These are phyloP conservation scores for Pyrus pyrifolia DNA, from an alignment of 306 rosid genomes.

Conservation along the genomic window DNA sequence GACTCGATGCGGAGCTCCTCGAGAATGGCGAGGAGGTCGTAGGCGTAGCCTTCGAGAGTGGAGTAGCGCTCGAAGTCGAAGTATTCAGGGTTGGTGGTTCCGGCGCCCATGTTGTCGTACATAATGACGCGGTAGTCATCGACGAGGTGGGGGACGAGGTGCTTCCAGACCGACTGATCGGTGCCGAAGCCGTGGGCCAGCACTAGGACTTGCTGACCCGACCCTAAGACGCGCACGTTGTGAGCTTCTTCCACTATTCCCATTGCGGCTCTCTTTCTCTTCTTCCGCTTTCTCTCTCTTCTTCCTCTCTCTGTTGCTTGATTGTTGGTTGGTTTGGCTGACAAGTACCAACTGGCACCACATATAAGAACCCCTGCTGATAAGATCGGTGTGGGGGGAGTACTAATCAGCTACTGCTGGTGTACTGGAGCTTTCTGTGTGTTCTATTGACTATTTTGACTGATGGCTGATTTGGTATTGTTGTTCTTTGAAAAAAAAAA, in stretches of 20 bases:
- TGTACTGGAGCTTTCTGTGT: neutral
- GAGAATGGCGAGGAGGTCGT: conserved; percentile 58
- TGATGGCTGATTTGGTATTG: no score
- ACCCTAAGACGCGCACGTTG: conserved; percentile 61
- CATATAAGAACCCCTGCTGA: neutral
- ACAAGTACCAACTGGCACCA: neutral
- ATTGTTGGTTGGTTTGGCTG: neutral
- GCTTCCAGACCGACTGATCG: conserved; percentile 82
- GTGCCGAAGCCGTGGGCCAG: conserved; percentile 84
- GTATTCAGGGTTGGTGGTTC: conserved; percentile 78
- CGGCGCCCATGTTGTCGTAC: conserved; percentile 81
- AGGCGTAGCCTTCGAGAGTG: conserved; percentile 60
- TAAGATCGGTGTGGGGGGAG: neutral
- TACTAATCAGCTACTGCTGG: neutral
- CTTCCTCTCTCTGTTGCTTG: neutral
- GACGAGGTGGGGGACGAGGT: conserved; percentile 55
- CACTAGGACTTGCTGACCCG: conserved; percentile 33
- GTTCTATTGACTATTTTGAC: neutral
- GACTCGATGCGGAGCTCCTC: conserved; percentile 45
- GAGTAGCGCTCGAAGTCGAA: conserved; percentile 70
- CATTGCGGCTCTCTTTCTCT: conserved; percentile 17
- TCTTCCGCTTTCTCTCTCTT: neutral
- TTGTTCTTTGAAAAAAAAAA: no score
- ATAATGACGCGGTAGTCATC: conserved; percentile 47
- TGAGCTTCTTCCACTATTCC: conserved; percentile 76